Evolutionary conservation across 2,329 filamentous ascomycete species (phyloP), one percentile per base, ranked within the genome.

Genomic region (Hortaea sp.): DNA sequence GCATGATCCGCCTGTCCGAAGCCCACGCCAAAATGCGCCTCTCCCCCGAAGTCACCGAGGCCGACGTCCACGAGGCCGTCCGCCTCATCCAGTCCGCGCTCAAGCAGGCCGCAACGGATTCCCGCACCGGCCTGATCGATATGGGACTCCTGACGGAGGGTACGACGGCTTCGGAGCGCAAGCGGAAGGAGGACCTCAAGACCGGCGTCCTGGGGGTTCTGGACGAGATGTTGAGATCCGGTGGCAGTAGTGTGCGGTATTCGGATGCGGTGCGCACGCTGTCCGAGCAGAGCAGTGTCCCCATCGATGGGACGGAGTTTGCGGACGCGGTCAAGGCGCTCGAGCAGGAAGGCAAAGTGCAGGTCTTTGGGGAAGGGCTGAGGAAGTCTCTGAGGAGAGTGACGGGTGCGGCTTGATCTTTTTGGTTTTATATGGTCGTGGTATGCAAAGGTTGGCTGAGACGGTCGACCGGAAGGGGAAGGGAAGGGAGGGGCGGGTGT

Each of bases 11-110:
- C 51, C 83, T 98, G 3, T 73, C 89, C 1, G 92, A 98, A 71
- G 92, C 89, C 0, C 94, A 98, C 67, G 94, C 92, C 42, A 95
- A 95, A 68, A 98, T 98, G 94, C 85, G 92, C 4, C 78, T 98
- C 5, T 79, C 84, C 0, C 65, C 73, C 2, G 78, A 74, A 10
- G 92, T 98, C 38, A 88, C 85, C 0, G 79, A 77, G 29, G 77
- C 78, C 42, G 94, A 98, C 60, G 94, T 98, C 5, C 71, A 80
- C 42, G 92, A 98, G 70, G 89, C 92, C 0, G 87, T 94, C 41
- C 84, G 92, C 7, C 75, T 98, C 38, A 98, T 98, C 67, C 88
- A 90, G 61, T 85, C 82, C 1, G 92, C 94, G 1, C 79, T 98
- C 61, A 97, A 97, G 74, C 94, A 94, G 53, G 87, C 90, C 0